Evolutionary conservation across 495 filamentous ascomycete genomes (phyloP), one percentile per base, ranked within the genome.

Genomic region (Parmelia sp.): DNA sequence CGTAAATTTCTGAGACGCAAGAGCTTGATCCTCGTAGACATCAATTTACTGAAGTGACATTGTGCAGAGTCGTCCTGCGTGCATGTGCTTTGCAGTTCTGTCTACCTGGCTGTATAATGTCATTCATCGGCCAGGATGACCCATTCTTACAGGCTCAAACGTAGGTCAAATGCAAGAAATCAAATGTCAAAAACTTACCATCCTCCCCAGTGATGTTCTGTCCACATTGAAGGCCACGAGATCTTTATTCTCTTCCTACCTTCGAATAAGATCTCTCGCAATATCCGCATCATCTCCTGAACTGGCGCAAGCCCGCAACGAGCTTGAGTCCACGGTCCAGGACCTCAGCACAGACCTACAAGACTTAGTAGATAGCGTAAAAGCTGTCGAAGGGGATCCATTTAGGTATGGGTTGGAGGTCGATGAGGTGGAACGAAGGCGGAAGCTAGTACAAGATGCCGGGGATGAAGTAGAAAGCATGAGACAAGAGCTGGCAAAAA

Each of bases 121-220:
- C 85, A 74, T 87, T 82, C 58, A 89, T 84, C 51, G 85, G 84
- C 67, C 82, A 90, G 73, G 78, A 86, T 72, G 92, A 97, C 71
- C 92, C 92, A 33, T 97, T 96, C 80, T 88, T 95, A 75, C 89
- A 95, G 75, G 92, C 95, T 70, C 92, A 96, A 78, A 83, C 88
- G 90, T 92, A 77, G 70, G 84, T 63, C 44, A 29, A 61, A 60
- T 65, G 44, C 42, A 57, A 60, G 37, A 51, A 58, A 64, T 66
- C 33, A 35, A 35, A 33, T 15, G 27, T 39, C 0, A 60, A 62
- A 73, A 45, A 33, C 64, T 59, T 25, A 62, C 60, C 11, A 14
- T 37, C n/a, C 3, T 31, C 6, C 61, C 47, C 65, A 95, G 90
- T 73, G 95, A 98, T 74, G 90, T 97, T 69, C 86, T 94, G 57